Base-by-base conservation (phyloP, 2,329 filamentous ascomycete species). In the Cryphonectria carpinicola region DNA sequence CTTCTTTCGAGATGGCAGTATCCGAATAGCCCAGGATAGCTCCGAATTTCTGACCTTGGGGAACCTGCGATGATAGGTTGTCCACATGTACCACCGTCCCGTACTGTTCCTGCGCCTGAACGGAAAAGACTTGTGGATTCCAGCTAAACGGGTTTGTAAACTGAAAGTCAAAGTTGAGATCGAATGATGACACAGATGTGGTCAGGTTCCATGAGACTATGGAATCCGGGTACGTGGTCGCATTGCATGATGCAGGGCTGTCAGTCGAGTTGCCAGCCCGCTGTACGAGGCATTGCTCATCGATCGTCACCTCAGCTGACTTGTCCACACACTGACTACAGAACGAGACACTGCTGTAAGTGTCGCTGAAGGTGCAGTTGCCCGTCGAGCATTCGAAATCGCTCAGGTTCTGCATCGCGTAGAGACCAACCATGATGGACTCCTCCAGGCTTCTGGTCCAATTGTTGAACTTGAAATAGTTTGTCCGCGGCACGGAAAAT, bases 311-410 rank as follows among this genome's bases (percentile, higher is more conserved):
- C 25, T 63, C 43, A 13, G 56, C 46, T 0, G 67, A 66, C 19
- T 17, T 66, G 56, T 70, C 68, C 2, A 25, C 22, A 46, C 68
- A 70, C 19, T 52, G 25, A 8, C 54, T 62, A 19, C 68, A 70
- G 37, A 66, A 66, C 1, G 25, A 22, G 10, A 70, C 32, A 3
- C 41, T 66, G 28, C 28, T 70, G 11, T 65, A 70, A 1, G 41
- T 39, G 22, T 68, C n/a, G 13, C 3, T 3, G 19, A 70, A 70
- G 13, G 68, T 70, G 68, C 62, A 70, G 43, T 70, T 70, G 5
- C 68, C 68, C 6, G 52, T 66, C 11, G 39, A 13, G 43, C 68
- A 70, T 13, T 49, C 17, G 54, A 56, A 68, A n/a, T 58, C 67
- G 4, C 60, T 64, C 19, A 68, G 35, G 39, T 60, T 66, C 25